These are phyloP conservation scores for Alternaria triticimaculans DNA, from an alignment of 2,329 filamentous ascomycete genomes.

Conservation along the genomic window DNA sequence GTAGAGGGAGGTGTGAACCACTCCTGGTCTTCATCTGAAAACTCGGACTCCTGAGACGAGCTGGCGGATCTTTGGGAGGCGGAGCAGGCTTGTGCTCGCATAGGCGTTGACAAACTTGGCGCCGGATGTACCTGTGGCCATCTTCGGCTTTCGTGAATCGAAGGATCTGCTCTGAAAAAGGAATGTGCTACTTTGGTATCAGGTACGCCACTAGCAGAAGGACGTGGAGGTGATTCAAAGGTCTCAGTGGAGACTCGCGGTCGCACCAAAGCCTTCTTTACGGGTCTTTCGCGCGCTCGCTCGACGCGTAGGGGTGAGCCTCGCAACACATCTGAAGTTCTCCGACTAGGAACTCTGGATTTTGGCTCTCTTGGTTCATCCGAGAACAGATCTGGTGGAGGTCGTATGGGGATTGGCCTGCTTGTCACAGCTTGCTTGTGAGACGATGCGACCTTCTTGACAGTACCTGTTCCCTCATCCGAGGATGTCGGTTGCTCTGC, in stretches of 20 bases:
- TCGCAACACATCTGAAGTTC: conserved; percentile 6
- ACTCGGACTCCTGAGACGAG: conserved; percentile 2
- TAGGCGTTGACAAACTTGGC: not conserved
- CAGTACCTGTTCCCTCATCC: conserved; percentile 10
- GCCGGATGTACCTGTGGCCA: conserved; percentile 1
- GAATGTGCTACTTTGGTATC: not conserved
- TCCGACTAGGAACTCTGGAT: not conserved
- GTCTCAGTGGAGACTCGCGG: conserved; percentile 30
- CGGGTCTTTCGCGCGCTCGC: not conserved
- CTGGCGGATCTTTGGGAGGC: not conserved
- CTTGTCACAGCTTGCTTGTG: not conserved
- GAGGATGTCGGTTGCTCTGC: not conserved
- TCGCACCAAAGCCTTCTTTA: conserved; percentile 12
- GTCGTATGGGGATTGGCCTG: conserved; percentile 4
- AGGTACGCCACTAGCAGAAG: not conserved
- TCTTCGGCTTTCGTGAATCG: conserved; percentile 1
- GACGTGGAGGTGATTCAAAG: conserved; percentile 13
- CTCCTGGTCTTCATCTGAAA: conserved; percentile 15
- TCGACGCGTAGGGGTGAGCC: conserved; percentile 11
- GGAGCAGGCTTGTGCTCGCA: not conserved
- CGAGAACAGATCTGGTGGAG: conserved; percentile 19
- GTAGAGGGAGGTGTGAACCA: conserved; percentile 26
- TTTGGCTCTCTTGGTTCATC: not conserved
- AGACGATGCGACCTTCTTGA: conserved; percentile 9
- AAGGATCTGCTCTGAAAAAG: not conserved